Evolutionary conservation across 371 early-diverging fungal genomes (phyloP), one percentile per base, ranked within the genome.

Genomic region (Dinochytrium kinnereticum): DNA sequence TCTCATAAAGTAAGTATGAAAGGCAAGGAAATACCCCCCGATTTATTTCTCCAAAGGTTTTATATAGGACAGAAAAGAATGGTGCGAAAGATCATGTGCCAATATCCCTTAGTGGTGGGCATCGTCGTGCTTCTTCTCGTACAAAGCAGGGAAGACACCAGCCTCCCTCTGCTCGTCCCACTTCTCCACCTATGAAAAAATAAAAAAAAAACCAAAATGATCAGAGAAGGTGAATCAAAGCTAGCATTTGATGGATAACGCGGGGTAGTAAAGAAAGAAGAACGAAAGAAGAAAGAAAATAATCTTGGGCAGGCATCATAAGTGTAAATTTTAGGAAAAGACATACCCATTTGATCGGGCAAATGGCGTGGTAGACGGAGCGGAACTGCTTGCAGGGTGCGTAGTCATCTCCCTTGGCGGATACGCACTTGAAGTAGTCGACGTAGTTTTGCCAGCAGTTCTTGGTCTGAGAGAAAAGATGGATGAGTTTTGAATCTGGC

Each of bases 391-490:
- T 84, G 92, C 98, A 97, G 33, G 94, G 92, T 38, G 86, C 85
- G 78, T 85, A 94, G 72, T 95, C 96, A 82, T 95, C 96, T 79
- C 98, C 96, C 87, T 94, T 94, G 73, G 90, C 77, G 34, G 68
- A 67, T 21, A 82, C 72, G 77, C 85, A 85, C 76, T 93, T 93
- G 91, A 88, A 85, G 90, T 94, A 95, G 86, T 97, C 96, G 68
- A 91, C 91, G 84, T 96, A 97, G 89, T 95, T 94, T 88, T 97
- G 97, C 95, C 95, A 87, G 83, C 87, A 87, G 82, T 87, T 86
- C 76, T 80, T 82, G 68, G 87, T 85, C 86, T 87, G 73, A 55
- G 3, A 40, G 17, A n/a, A 40, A 40, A 10, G 39, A 26, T 5
- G 3, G 3, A 26, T 24, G 19, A 24, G 49, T 17, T 38, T 61